phyloP scores from a whole-genome alignment of 495 filamentous ascomycete species.

The Halenospora varia region DNA sequence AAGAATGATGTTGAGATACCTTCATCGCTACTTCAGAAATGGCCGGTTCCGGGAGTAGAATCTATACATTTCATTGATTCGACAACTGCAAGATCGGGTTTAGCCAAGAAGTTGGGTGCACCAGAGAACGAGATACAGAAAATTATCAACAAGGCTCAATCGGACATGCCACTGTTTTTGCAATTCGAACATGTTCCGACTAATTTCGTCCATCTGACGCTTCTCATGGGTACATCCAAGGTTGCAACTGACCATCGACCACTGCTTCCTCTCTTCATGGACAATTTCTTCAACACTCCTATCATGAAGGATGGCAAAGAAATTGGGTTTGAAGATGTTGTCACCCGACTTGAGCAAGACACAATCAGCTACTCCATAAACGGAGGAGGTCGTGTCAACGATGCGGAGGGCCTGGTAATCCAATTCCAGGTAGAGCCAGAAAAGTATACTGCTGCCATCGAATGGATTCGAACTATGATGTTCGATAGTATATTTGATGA shows the following conservation, averaged over 20 bases:
- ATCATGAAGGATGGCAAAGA: conserved; percentile 72
- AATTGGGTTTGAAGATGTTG: conserved; percentile 86
- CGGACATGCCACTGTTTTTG: conserved; percentile 74
- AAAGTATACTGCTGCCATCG: conserved; percentile 77
- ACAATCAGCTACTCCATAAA: conserved; percentile 79
- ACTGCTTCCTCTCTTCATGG: conserved; percentile 75
- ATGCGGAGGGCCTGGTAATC: conserved; percentile 75
- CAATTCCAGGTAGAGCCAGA: conserved; percentile 82
- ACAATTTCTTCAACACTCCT: conserved; percentile 92
- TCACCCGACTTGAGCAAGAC: conserved; percentile 83
- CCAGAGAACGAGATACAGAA: conserved; percentile 69
- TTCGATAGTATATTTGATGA: conserved; percentile 86
- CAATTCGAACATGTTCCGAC: conserved; percentile 92
- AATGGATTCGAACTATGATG: conserved; percentile 82
- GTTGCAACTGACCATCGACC: conserved; percentile 74
- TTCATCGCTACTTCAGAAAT: conserved; percentile 68
- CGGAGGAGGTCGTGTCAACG: conserved; percentile 59
- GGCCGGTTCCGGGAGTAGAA: conserved; percentile 75
- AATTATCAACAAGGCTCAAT: conserved; percentile 64
- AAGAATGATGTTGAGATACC: conserved; percentile 82
- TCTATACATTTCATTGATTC: conserved; percentile 94
- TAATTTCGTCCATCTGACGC: conserved; percentile 78
- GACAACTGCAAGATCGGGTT: conserved; percentile 76
- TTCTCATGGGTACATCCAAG: conserved; percentile 72
- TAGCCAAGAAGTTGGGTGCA: conserved; percentile 65